Conservation (phyloP, 1,284 basidiomycete genomes). For the Thelephora terrestris region DNA sequence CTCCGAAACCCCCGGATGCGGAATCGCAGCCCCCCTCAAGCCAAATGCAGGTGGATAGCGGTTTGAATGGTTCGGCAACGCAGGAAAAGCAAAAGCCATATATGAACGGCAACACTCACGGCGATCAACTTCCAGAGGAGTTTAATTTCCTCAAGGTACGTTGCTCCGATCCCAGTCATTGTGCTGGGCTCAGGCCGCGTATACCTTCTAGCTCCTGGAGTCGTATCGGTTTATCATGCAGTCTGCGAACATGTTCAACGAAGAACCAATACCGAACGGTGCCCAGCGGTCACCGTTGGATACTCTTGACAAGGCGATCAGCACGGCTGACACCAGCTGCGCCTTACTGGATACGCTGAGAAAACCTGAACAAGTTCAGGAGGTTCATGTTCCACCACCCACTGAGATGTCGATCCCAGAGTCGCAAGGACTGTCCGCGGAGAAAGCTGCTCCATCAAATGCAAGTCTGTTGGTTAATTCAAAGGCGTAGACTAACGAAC, state of each 20-base stretch:
- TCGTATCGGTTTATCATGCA: slow-evolving; percentile 37
- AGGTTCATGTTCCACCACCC: not conserved
- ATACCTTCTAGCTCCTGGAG: slow-evolving; percentile 30
- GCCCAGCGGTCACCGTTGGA: slow-evolving; percentile 25
- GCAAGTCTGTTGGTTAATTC: slow-evolving; percentile 7
- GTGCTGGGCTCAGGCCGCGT: slow-evolving; percentile 9
- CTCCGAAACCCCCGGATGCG: too few relatives aligned
- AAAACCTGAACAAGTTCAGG: slow-evolving; percentile 1
- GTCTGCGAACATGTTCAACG: slow-evolving; percentile 23
- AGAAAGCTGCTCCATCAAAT: not conserved
- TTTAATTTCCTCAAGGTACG: slow-evolving; percentile 48
- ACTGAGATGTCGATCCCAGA: not conserved
- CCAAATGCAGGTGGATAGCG: not conserved
- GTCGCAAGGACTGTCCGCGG: not conserved
- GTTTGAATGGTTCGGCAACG: slow-evolving; percentile 14
- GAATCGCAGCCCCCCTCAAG: too few relatives aligned
- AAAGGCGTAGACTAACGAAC: slow-evolving; percentile 10
- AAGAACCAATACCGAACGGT: slow-evolving; percentile 15
- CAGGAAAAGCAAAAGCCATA: slow-evolving; percentile 15
- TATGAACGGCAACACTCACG: slow-evolving; percentile 11
- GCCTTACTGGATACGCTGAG: slow-evolving; percentile 11
- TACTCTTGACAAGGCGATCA: slow-evolving; percentile 34
- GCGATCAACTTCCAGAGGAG: slow-evolving; percentile 3
- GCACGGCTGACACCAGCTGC: slow-evolving; percentile 31
- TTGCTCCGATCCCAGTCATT: slow-evolving; percentile 2